Conservation (phyloP, 129 eudicot genomes). For the Erigeron canadensis region DNA sequence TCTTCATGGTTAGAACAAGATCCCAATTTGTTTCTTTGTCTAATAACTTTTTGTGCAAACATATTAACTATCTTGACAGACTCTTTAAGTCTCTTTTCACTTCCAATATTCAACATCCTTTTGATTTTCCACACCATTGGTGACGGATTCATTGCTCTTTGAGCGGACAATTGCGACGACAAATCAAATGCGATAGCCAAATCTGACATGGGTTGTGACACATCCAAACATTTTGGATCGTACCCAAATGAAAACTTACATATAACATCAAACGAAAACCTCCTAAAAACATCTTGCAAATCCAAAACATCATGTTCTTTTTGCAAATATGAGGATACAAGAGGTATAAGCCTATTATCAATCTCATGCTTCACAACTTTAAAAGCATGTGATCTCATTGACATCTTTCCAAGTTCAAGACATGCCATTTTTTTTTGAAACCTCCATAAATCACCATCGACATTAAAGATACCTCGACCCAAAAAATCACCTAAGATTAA, state of each 20-base stretch:
- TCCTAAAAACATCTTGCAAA: conserved; percentile 72
- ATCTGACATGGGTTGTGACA: conserved; percentile 47
- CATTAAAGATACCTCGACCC: conserved; percentile 86
- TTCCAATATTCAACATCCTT: conserved; percentile 56
- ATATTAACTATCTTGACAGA: conserved; percentile 47
- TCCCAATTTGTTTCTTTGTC: conserved; percentile 44
- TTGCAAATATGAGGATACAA: conserved; percentile 29
- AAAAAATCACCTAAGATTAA: conserved; percentile 70
- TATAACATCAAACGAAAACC: conserved; percentile 69
- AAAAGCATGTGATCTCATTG: conserved; percentile 53
- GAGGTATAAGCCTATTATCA: conserved; percentile 46
- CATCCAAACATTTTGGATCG: conserved; percentile 61
- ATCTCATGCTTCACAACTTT: conserved; percentile 55
- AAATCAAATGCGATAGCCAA: conserved; percentile 63
- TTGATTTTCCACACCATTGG: conserved; percentile 70
- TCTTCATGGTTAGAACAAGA: conserved; percentile 46
- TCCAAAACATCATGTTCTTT: conserved; percentile 37
- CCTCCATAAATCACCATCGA: conserved; percentile 77
- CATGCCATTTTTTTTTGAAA: conserved; percentile 77
- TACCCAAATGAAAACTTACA: conserved; percentile 78
- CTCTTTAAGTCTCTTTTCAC: conserved; percentile 44
- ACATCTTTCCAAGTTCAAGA: conserved; percentile 57
- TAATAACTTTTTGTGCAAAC: conserved; percentile 63
- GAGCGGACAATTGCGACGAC: conserved; percentile 71
- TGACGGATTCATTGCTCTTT: conserved; percentile 54